These are phyloP conservation scores for Rosa persica DNA, from an alignment of 306 rosid species.

Conservation along the genomic window DNA sequence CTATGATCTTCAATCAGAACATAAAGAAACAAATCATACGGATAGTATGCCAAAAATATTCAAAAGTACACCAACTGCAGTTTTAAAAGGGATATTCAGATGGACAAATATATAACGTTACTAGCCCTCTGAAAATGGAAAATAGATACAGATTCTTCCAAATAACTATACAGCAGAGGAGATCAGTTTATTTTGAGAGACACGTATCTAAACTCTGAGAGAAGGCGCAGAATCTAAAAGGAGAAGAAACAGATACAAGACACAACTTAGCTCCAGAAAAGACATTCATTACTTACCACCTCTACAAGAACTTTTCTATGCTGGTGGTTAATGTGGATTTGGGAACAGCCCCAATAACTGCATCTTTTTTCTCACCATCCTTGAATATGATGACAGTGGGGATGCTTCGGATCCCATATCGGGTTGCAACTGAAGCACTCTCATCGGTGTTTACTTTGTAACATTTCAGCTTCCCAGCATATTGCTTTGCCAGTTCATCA, in stretches of 20 bases:
- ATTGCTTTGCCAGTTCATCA: constrained; percentile 66
- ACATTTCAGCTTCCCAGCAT: constrained; percentile 75
- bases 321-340: constrained; percentile 70
- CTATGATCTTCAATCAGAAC: not conserved
- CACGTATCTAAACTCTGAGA: constrained; percentile 33
- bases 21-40: not conserved
- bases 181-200: constrained; percentile 36
- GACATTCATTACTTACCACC: constrained; percentile 32
- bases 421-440: constrained; percentile 61
- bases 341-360: constrained; percentile 86
- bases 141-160: constrained; percentile 33
- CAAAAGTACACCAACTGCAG: not conserved
- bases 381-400: constrained; percentile 85
- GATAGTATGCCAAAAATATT: not conserved
- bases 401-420: constrained; percentile 82
- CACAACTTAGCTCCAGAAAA: constrained; percentile 38
- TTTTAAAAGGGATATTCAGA: not conserved
- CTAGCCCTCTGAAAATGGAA: constrained; percentile 25
- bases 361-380: constrained; percentile 78
- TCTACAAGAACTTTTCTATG: constrained; percentile 81
- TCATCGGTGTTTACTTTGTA: constrained; percentile 82
- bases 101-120: constrained; percentile 17
- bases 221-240: constrained; percentile 20
- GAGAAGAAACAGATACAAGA: constrained; percentile 33
- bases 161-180: constrained; percentile 50